Evolutionary conservation across 2,329 filamentous ascomycete species (phyloP), one percentile per base, ranked within the genome.

Genomic region (Aspergillus sp.): DNA sequence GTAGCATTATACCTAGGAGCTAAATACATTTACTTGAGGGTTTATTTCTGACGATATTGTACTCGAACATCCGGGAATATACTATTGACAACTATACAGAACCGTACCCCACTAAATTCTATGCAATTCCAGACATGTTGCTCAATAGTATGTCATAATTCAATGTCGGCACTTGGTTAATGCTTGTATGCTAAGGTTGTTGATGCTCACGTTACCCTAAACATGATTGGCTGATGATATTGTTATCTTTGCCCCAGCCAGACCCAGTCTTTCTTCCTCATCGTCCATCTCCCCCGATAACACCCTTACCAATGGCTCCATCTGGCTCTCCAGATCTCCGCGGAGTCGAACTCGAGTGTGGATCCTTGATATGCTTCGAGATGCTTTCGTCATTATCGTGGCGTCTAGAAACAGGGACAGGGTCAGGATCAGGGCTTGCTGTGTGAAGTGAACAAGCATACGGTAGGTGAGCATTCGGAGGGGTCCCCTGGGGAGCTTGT

Each of bases 1-100:
- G 32, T 24, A n/a, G 51, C 43, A 53, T 53, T 53, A 53, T 53
- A 53, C 51, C 51, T 53, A 45, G 48, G 42, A 30, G n/a, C 43
- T 53, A 18, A 45, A 53, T 49, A 18, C 20, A 45, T 45, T 45
- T 36, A 38, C 48, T 39, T 4, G 2, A 36, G 12, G 36, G 17
- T n/a, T 44, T 3, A 34, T 8, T n/a, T 53, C 17, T 30, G 5
- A 41, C n/a, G 8, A 53, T 9, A 13, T 5, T 22, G 11, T 52
- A 51, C 8, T 8, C 9, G 36, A 11, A 32, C 38, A 6, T 15
- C 36, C 20, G 13, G 12, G 22, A 24, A 9, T 43, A 30, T 2
- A 30, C 8, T 3, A 30, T 30, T 2, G 11, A 9, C 26, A 9
- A 9, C 26, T 30, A 9, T 9, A 4, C 9, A 30, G 7, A 4